These are phyloP conservation scores for Emmonsiellopsis sp. DNA, from an alignment of 2,329 filamentous ascomycete genomes.

Conservation along the genomic window DNA sequence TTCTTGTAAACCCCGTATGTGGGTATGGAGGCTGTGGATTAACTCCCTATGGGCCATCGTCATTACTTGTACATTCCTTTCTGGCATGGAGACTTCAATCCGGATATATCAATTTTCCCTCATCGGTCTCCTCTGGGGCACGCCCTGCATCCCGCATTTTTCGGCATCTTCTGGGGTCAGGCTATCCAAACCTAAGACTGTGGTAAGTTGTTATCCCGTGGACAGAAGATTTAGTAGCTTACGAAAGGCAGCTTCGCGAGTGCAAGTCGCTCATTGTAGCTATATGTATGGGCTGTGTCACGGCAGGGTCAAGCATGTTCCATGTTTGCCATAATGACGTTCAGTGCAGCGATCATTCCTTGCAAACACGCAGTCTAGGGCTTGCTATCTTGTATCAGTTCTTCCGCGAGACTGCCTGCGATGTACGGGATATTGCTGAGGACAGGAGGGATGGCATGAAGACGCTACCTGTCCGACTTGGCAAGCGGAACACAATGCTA, in stretches of 20 bases:
- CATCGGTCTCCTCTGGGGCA: conserved; percentile 1
- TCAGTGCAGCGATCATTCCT: conserved; percentile 1
- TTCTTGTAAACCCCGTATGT: background rate
- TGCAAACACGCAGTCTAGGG: conserved; percentile 7
- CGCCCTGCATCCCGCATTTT: conserved; percentile 1
- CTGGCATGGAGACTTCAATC: background rate
- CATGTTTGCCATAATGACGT: background rate
- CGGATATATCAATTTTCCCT: background rate
- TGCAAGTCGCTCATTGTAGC: conserved; percentile 2
- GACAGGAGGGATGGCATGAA: conserved; percentile 6
- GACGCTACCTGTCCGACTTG: conserved; percentile 5
- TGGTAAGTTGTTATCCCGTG: background rate
- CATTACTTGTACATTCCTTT: background rate
- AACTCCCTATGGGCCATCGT: background rate
- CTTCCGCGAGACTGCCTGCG: conserved; percentile 9
- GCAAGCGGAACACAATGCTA: background rate
- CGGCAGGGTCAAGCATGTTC: conserved; percentile 1
- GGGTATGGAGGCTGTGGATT: background rate
- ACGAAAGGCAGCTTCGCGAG: conserved; percentile 1
- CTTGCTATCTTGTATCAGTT: conserved; percentile 8
- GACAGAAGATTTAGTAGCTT: background rate
- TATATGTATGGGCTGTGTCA: conserved; percentile 2
- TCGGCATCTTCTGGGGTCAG: background rate
- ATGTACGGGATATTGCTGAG: conserved; percentile 7
- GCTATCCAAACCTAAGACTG: background rate